Base-by-base conservation (phyloP, 2,329 filamentous ascomycete genomes). In the Colletotrichum tropicicola region DNA sequence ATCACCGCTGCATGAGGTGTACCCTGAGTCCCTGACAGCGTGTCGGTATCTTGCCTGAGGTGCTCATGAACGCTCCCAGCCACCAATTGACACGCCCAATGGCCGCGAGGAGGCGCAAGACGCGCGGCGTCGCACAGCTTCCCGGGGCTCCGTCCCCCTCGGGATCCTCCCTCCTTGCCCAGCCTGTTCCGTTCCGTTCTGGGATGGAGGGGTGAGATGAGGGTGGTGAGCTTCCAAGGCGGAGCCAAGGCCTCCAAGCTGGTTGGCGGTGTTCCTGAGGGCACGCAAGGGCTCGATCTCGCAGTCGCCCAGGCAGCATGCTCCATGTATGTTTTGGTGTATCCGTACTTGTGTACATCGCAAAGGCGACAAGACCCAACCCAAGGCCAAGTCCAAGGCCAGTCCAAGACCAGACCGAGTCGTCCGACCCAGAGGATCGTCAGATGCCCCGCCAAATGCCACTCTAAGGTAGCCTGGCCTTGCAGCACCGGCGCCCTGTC, bases 401-500 rank as follows among this genome's bases (percentile, higher is more conserved):
- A 23, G 17, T 27, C 51, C 43, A 17, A 43, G 35, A 23, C 43
- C 43, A 19, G 25, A 45, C 35, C n/a, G 59, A 52, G 37, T 47
- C 54, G 45, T 52, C 48, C 49, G 49, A 39, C 61, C 49, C 35
- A 49, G 35, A 12, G 43, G 57, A 61, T 65, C 49, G 57, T 65
- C 62, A 56, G 49, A 62, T 51, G 62, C 62, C 62, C 62, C 62
- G 62, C 61, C 28, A 17, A 47, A 45, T 47, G 53, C 13, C 19
- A 56, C 28, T 55, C 27, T 41, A 47, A 47, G 30, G 9, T 32
- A n/a, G n/a, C 30, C n/a, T 35, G n/a, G 32, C 32, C 32, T 35
- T 35, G 32, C 32, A 35, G 32, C 9, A 30, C 48, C 35, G 30
- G 54, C 70, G 65, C 58, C 54, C 76, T 78, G 77, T 67, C 61